Evolutionary conservation across 768 basidiomycete species (phyloP).

Genomic region (Leucocoprinus sp.): DNA sequence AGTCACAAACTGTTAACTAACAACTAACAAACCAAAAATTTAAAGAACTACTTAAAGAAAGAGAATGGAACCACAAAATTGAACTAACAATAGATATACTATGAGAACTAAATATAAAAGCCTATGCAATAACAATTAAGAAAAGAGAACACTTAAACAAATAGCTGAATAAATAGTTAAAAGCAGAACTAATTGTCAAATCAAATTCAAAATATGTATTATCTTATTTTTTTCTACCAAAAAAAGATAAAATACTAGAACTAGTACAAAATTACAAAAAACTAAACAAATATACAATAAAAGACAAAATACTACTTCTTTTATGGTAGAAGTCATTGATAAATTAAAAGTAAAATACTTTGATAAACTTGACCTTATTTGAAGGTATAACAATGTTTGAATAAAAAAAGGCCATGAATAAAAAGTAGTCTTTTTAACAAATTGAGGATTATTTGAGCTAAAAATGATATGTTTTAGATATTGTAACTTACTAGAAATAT

Average conservation of each 20-base stretch:
- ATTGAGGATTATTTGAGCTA: constrained; percentile 28
- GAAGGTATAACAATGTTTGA: constrained; percentile 26
- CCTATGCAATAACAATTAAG: no score
- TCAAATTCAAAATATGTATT: constrained; percentile 17
- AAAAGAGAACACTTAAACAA: no score
- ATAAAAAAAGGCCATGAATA: constrained; percentile 34
- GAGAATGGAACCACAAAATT: no score
- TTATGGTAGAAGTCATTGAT: no score
- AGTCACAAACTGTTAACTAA: no score
- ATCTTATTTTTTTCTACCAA: constrained; percentile 17
- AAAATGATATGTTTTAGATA: constrained; percentile 32
- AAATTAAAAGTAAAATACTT: constrained; percentile 23
- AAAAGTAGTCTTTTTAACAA: constrained; percentile 24
- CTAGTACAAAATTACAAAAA: constrained; percentile 23
- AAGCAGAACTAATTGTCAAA: no score
- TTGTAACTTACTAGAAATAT: constrained; percentile 25
- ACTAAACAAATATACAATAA: constrained; percentile 25
- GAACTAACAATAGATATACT: no score
- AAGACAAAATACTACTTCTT: constrained; percentile 26
- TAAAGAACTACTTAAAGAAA: no score
- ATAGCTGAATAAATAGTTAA: no score
- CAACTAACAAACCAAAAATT: no score
- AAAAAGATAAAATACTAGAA: constrained; percentile 17
- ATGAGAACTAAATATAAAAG: no score
- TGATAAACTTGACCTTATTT: constrained; percentile 8